phyloP scores from a whole-genome alignment of 2,329 filamentous ascomycete genomes.

The Colletotrichum orchidophilum region DNA sequence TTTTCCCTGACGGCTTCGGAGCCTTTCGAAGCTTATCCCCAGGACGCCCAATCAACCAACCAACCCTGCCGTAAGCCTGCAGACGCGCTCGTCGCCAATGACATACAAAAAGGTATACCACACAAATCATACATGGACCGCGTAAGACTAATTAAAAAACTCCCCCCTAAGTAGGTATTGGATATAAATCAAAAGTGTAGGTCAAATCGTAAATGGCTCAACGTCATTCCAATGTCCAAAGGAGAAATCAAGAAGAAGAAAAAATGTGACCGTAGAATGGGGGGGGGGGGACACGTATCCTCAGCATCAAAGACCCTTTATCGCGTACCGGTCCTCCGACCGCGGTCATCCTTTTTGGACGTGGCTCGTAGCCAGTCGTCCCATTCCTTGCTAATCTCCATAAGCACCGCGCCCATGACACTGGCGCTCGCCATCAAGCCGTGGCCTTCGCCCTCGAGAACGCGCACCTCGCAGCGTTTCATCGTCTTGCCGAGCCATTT shows the following conservation, averaged over 20 bases:
- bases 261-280: background rate
- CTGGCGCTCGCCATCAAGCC: constrained; percentile 93
- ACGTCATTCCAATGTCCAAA: background rate
- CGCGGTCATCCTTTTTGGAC: constrained; percentile 29
- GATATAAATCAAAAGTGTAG: background rate
- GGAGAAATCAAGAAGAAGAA: background rate
- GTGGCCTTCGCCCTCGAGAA: constrained; percentile 92
- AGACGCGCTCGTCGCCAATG: constrained; percentile 19
- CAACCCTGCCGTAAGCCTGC: background rate
- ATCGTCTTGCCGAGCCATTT: constrained; percentile 95
- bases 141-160: constrained; percentile 2
- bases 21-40: constrained; percentile 8
- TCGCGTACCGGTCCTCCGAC: constrained; percentile 30
- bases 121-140: constrained; percentile 12
- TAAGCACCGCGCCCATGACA: constrained; percentile 94
- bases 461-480: constrained; percentile 89
- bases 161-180: background rate
- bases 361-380: constrained; percentile 81
- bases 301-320: background rate
- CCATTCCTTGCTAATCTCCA: constrained; percentile 95
- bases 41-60: background rate
- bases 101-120: constrained; percentile 9
- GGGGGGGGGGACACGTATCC: background rate
- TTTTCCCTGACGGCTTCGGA: constrained; percentile 3
- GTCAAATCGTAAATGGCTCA: constrained; percentile 5